Percentiles rank a stretch among this genome's conserved stretches.
Conservation (phyloP, 2,329 filamentous ascomycete genomes). For the Metarhizium robertsii region DNA sequence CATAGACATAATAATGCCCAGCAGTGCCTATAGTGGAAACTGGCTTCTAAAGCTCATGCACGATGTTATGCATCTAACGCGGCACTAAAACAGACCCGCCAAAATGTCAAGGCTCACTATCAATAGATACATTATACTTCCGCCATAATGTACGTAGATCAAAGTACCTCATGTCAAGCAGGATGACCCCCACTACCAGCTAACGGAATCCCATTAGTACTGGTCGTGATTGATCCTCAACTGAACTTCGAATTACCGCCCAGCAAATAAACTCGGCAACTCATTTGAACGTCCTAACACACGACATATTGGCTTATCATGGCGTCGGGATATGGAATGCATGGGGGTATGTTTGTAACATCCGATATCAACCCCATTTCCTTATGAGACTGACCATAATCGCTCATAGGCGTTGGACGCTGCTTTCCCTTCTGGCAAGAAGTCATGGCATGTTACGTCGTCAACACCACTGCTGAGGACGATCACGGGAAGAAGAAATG, state of each 20-base stretch:
- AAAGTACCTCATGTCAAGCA: not conserved
- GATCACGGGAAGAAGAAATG: conserved; percentile 82
- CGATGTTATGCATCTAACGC: conserved; percentile 5
- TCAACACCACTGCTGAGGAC: conserved; percentile 77
- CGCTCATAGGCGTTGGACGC: conserved; percentile 49
- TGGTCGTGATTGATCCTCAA: not conserved
- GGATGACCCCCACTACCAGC: not conserved
- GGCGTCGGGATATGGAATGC: conserved; percentile 76
- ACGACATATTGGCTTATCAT: conserved; percentile 37
- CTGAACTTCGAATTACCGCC: not conserved
- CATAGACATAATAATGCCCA: too few relatives aligned
- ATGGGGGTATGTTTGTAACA: conserved; percentile 55
- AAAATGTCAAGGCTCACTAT: not conserved
- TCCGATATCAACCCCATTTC: not conserved
- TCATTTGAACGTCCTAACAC: not conserved
- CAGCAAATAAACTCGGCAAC: not conserved
- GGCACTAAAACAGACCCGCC: not conserved
- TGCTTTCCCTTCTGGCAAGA: conserved; percentile 99
- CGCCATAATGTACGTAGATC: too few relatives aligned
- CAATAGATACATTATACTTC: not conserved
- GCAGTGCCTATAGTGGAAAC: not conserved
- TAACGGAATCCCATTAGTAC: not conserved
- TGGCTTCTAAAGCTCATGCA: not conserved
- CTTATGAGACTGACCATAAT: conserved; percentile 12
- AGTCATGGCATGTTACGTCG: conserved; percentile 93